Evolutionary conservation across 2,329 filamentous ascomycete species (phyloP).

Genomic region (Stachybotrys chartarum): DNA sequence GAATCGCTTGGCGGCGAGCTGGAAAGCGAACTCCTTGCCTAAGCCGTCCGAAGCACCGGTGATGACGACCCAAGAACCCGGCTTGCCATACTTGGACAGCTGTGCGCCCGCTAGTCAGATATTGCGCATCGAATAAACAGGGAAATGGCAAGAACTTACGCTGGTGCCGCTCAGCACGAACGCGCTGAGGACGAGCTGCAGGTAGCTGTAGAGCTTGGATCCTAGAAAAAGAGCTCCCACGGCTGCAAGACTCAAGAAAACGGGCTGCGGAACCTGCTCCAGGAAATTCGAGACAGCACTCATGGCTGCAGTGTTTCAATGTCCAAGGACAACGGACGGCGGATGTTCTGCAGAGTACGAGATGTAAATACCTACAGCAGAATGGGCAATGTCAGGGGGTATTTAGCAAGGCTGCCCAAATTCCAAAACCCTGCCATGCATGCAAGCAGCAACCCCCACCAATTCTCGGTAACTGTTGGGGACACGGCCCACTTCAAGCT

Average conservation of each 20-base stretch:
- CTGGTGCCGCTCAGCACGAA: conserved; percentile 61
- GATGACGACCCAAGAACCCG: conserved; percentile 88
- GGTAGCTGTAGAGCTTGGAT: conserved; percentile 48
- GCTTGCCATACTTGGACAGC: conserved; percentile 85
- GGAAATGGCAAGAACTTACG: conserved; percentile 31
- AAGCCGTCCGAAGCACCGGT: conserved; percentile 95
- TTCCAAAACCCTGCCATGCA: too few species aligned
- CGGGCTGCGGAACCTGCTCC: conserved; percentile 32
- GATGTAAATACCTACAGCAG: too few species aligned
- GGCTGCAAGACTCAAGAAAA: conserved; percentile 40
- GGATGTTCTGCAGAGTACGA: too few species aligned
- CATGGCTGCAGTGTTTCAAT: conserved; percentile 12
- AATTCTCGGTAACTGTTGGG: neutral
- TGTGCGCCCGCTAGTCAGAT: conserved; percentile 25
- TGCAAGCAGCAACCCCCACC: neutral
- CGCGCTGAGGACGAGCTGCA: conserved; percentile 56
- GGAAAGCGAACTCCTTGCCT: conserved; percentile 89
- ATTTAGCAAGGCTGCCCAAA: too few species aligned
- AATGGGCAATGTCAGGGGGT: too few species aligned
- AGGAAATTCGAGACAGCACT: conserved; percentile 16
- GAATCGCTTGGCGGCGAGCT: conserved; percentile 87
- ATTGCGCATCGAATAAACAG: neutral
- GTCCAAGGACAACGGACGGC: too few species aligned
- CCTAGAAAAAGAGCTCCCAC: conserved; percentile 54
- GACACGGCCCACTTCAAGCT: neutral